Base-by-base conservation (phyloP, 1,139 yeast species). In the Maudiozyma humilis region DNA sequence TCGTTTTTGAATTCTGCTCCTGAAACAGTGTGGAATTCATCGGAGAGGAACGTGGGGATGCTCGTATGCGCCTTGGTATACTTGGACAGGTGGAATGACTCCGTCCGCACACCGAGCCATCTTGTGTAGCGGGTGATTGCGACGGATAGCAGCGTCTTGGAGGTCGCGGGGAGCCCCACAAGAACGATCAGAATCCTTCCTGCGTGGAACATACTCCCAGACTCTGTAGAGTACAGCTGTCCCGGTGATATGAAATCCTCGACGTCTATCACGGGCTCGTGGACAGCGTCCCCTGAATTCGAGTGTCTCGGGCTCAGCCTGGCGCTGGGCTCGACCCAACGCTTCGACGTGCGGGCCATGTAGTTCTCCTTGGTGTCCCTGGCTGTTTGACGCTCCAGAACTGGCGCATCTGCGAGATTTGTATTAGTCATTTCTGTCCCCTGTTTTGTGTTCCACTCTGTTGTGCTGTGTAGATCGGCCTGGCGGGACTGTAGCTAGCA, bases 81-180 rank as follows among this genome's bases (percentile, higher is more conserved):
- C 62, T 91, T 94, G 17, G 96, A 95, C 49, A 89, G 75, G 65
- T 91, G 98, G 69, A 88, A 91, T 30, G 87, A 79, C 56, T 85
- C 89, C 1, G 96, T 82, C 57, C 86, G 82, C 20, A 91, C 97
- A 4, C 98, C 99, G 35, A 91, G 70, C 91, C 99, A 91, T 54
- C 96, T 73, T 51, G 93, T 71, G 62, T 89, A 91, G 48, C 98
- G 74, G 1, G 96, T 88, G 50, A 91, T 72, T 12, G 95, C 82
- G 20, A 89, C 97, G 6, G 96, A 83, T 47, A 89, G 73, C 61
- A 89, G 91, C 1, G 98, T 91, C 62, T 91, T 91, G 5, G 98
- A 97, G 44, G 98, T 74, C 1, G 96, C 98, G 1, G 99, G 98
- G 49, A 89, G 72, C 0, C 99, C 99, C 5, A 87, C 94, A 53